A percentile compares a stretch with the other conserved stretches of the same genome.
Conservation (phyloP, 2,329 filamentous ascomycete species). For the Microcyclospora pomicola region DNA sequence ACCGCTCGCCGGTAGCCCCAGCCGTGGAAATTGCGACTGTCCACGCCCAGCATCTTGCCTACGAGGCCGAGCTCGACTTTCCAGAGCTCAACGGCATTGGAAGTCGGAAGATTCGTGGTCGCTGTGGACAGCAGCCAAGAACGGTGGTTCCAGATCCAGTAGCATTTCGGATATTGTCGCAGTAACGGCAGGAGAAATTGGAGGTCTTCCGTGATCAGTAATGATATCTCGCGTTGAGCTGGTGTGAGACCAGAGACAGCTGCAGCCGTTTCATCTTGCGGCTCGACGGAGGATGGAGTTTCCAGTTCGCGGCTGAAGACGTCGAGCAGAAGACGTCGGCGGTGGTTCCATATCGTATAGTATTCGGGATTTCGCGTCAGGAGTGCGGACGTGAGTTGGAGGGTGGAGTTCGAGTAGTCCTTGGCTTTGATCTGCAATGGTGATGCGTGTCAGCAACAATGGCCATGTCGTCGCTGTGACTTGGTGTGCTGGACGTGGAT, state of each 20-base stretch:
- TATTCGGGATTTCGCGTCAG: conserved; percentile 71
- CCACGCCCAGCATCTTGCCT: conserved; percentile 73
- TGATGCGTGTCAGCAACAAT: neutral
- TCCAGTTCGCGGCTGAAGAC: conserved; percentile 39
- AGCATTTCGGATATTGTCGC: conserved; percentile 83
- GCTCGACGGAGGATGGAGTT: conserved; percentile 14
- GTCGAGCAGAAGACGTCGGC: conserved; percentile 56
- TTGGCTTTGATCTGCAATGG: conserved; percentile 27
- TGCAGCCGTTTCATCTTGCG: conserved; percentile 9
- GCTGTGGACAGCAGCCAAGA: conserved; percentile 68
- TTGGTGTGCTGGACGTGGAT: neutral
- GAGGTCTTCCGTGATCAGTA: conserved; percentile 59
- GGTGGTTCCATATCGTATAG: conserved; percentile 83
- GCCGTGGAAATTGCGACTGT: conserved; percentile 88
- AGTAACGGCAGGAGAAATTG: conserved; percentile 73
- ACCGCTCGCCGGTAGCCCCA: conserved; percentile 83
- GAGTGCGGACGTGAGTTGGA: conserved; percentile 58
- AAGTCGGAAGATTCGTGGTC: conserved; percentile 45
- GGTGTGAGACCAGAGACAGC: conserved; percentile 15
- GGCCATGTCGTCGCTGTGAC: neutral
- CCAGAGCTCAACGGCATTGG: conserved; percentile 56
- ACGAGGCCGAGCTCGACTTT: conserved; percentile 68
- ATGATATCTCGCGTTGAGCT: conserved; percentile 26
- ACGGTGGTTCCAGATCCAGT: conserved; percentile 98
- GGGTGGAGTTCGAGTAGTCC: conserved; percentile 42